Evolutionary conservation across 345 rosid genomes (phyloP).

Genomic region (Theobroma cacao): DNA sequence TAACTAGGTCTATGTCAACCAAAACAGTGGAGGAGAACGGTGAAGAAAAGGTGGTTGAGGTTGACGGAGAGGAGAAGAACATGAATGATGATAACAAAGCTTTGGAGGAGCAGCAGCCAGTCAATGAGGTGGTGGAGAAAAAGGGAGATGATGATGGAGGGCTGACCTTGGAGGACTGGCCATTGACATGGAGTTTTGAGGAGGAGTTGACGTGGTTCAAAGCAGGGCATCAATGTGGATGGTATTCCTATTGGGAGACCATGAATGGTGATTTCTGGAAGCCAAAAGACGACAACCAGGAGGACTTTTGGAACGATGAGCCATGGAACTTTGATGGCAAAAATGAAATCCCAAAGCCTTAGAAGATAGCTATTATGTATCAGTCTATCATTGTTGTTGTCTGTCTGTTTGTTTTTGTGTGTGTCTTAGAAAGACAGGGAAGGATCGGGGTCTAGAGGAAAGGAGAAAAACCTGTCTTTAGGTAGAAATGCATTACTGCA

Average conservation of each 20-base stretch:
- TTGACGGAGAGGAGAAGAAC: not conserved
- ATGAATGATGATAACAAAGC: not conserved
- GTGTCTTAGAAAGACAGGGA: not conserved
- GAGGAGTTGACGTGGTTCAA: constrained; percentile 4
- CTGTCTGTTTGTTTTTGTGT: not conserved
- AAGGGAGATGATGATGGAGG: not conserved
- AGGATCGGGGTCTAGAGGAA: no score
- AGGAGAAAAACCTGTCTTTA: not conserved
- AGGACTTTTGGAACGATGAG: not conserved
- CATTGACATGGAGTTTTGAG: constrained; percentile 14
- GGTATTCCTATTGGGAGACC: constrained; percentile 11
- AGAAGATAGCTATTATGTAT: not conserved
- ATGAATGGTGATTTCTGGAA: not conserved
- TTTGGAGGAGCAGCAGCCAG: not conserved
- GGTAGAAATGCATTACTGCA: not conserved
- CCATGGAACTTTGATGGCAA: constrained; percentile 1
- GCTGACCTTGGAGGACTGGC: constrained; percentile 19
- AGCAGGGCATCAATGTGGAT: not conserved
- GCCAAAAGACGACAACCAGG: not conserved
- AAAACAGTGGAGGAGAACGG: not conserved
- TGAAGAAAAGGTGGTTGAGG: not conserved
- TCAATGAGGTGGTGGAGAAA: not conserved
- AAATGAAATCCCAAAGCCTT: not conserved
- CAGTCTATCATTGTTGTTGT: not conserved
- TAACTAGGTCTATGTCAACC: constrained; percentile 4